Conservation (phyloP, 805 yeast species). For the Saturnispora kantuleensis region DNA sequence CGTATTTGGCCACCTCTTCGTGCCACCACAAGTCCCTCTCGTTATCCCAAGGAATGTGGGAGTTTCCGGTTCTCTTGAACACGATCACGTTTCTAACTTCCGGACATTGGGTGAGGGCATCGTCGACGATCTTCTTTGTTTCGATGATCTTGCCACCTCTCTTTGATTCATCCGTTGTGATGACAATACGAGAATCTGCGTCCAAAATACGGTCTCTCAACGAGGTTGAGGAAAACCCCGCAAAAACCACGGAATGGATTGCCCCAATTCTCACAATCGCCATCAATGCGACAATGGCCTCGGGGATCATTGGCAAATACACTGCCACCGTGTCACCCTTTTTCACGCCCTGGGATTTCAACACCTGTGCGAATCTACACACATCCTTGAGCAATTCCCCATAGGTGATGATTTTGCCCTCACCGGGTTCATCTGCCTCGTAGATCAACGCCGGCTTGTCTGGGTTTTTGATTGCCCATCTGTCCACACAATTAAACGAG, state of each 20-base stretch:
- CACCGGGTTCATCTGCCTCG: conserved; percentile 72
- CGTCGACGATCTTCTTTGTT: conserved; percentile 76
- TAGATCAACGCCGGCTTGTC: conserved; percentile 65
- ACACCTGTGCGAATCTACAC: conserved; percentile 60
- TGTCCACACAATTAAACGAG: conserved; percentile 70
- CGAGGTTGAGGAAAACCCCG: conserved; percentile 72
- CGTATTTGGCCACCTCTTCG: conserved; percentile 54
- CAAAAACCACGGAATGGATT: conserved; percentile 75
- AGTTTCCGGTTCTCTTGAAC: conserved; percentile 61
- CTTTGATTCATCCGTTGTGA: conserved; percentile 74
- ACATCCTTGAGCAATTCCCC: conserved; percentile 65
- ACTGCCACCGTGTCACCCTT: conserved; percentile 85
- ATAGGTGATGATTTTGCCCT: conserved; percentile 53
- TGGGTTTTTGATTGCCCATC: conserved; percentile 67
- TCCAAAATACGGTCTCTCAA: conserved; percentile 62
- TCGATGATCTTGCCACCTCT: conserved; percentile 78
- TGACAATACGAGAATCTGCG: conserved; percentile 61
- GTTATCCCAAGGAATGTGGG: conserved; percentile 36
- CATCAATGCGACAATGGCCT: conserved; percentile 63
- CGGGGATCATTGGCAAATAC: conserved; percentile 79
- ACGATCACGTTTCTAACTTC: conserved; percentile 62
- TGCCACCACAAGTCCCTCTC: conserved; percentile 74
- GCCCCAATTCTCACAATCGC: conserved; percentile 80
- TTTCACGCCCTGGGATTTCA: conserved; percentile 53
- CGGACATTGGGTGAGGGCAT: conserved; percentile 60